phyloP scores from a whole-genome alignment of 2,329 filamentous ascomycete genomes.

The Leptographium lundbergii region DNA sequence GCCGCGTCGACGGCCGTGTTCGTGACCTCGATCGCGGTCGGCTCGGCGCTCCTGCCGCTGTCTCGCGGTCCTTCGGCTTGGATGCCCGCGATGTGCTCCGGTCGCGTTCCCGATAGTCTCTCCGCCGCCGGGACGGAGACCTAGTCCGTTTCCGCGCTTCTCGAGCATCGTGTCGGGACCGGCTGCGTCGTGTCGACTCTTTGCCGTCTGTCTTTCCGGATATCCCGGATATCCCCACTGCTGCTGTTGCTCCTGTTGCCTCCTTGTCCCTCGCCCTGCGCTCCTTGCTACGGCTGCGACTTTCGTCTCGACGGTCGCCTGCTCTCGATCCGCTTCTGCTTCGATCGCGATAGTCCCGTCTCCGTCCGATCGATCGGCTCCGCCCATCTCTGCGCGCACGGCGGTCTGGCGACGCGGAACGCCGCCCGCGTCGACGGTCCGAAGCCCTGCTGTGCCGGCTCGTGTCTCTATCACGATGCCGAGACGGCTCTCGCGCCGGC shows the following conservation, averaged over 20 bases:
- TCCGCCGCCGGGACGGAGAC: conserved; percentile 7
- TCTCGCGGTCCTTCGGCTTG: background rate
- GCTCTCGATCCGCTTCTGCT: conserved; percentile 5
- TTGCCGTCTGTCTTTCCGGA: background rate
- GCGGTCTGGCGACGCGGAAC: conserved; percentile 10
- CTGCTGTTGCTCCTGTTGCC: background rate
- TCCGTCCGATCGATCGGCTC: conserved; percentile 14
- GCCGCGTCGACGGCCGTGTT: background rate
- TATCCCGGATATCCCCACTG: no score
- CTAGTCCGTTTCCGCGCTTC: conserved; percentile 3
- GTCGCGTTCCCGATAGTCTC: conserved; percentile 6
- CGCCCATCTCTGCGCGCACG: conserved; percentile 16
- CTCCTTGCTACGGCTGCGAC: conserved; percentile 10
- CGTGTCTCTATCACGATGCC: conserved; percentile 13
- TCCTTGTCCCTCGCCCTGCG: background rate
- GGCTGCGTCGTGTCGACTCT: background rate
- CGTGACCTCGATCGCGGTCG: conserved; percentile 6
- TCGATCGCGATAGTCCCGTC: background rate
- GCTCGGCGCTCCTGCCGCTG: background rate
- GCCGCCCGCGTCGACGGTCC: conserved; percentile 14
- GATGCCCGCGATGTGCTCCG: conserved; percentile 3
- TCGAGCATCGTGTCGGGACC: background rate
- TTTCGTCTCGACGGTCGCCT: conserved; percentile 10
- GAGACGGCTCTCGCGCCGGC: background rate
- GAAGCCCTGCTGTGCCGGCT: conserved; percentile 16